phyloP scores from a whole-genome alignment of 140 eudicot species.

The Flaveria floridana region DNA sequence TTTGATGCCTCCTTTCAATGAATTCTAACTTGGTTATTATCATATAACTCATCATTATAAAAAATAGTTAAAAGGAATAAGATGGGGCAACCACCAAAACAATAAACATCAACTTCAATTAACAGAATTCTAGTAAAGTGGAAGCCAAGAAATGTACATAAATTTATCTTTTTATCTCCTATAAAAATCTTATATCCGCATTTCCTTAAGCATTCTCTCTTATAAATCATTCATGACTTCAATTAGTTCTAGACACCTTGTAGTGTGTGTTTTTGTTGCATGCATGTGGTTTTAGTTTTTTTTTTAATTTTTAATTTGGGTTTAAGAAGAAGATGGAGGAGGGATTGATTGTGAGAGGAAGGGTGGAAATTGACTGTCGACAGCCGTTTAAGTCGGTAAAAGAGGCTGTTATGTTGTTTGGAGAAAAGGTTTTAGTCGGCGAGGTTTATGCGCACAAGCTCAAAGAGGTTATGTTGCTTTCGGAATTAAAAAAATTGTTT shows the following conservation, averaged over 20 bases:
- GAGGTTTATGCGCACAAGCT: slow-evolving; percentile 68
- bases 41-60: slow-evolving; percentile 20
- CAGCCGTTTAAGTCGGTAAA: slow-evolving; percentile 82
- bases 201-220: background rate
- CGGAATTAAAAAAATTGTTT: too few species aligned
- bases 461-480: slow-evolving; percentile 56
- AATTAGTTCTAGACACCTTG: background rate
- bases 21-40: slow-evolving; percentile 26
- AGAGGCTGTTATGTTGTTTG: slow-evolving; percentile 74
- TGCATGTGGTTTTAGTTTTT: slow-evolving; percentile 11
- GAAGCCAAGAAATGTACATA: slow-evolving; percentile 50
- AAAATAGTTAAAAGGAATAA: slow-evolving; percentile 34
- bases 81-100: slow-evolving; percentile 54
- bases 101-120: slow-evolving; percentile 52
- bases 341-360: slow-evolving; percentile 66
- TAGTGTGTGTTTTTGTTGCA: slow-evolving; percentile 10
- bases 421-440: slow-evolving; percentile 73
- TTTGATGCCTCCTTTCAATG: slow-evolving; percentile 26
- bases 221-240: slow-evolving; percentile 8
- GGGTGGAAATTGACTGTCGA: slow-evolving; percentile 71
- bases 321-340: slow-evolving; percentile 46
- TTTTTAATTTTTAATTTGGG: background rate
- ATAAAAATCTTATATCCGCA: background rate
- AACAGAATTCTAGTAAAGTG: slow-evolving; percentile 63
- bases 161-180: slow-evolving; percentile 24